These are phyloP conservation scores for Aureobasidium namibiae DNA, from an alignment of 2,329 filamentous ascomycete genomes.

Conservation along the genomic window DNA sequence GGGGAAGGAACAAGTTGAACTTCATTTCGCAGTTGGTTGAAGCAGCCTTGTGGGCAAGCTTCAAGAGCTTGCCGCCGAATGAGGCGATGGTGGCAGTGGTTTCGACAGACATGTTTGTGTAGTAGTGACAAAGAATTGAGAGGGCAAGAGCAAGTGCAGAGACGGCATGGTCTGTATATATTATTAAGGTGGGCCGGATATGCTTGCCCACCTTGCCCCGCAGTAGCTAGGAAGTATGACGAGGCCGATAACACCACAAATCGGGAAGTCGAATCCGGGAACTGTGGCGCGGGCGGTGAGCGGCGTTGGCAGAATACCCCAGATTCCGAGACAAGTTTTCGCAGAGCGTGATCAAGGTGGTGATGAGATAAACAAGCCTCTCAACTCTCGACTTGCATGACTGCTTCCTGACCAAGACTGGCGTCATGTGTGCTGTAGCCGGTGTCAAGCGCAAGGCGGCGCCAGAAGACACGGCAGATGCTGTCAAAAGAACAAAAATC, in stretches of 20 bases:
- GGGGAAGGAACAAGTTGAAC: constrained; percentile 85
- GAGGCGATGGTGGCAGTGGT: constrained; percentile 82
- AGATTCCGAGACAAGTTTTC: not conserved
- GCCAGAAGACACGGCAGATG: not conserved
- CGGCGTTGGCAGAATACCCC: not conserved
- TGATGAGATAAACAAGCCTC: not conserved
- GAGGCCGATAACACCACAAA: not conserved
- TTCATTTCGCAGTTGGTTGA: constrained; percentile 81
- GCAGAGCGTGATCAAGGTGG: not conserved
- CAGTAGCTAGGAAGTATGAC: too few species aligned
- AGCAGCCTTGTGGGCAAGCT: constrained; percentile 70
- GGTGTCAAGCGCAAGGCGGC: not conserved
- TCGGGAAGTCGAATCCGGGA: not conserved
- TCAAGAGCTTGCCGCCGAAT: constrained; percentile 90
- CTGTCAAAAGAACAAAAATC: not conserved
- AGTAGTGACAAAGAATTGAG: not conserved
- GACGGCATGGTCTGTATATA: not conserved
- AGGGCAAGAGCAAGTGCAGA: not conserved
- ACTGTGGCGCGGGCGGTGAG: not conserved
- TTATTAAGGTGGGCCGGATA: not conserved
- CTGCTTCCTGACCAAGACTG: not conserved
- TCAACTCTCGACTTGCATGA: not conserved
- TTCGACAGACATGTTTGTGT: constrained; percentile 65
- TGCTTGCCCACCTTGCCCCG: not conserved
- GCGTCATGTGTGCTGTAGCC: not conserved